These are phyloP conservation scores for Dissoconium aciculare DNA, from an alignment of 2,329 filamentous ascomycete species.

Conservation along the genomic window DNA sequence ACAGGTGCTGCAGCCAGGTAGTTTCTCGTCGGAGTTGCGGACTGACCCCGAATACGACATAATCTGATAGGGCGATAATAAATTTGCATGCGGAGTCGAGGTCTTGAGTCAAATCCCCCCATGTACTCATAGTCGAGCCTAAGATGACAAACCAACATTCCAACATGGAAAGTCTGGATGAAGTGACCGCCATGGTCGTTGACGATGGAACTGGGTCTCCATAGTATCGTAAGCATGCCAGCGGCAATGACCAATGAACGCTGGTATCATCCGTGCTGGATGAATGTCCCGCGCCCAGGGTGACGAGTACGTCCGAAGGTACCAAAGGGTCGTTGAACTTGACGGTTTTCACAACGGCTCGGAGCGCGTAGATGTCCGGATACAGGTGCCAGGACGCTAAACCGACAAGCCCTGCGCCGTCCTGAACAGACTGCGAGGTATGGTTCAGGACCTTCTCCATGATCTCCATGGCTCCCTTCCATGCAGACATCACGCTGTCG, in stretches of 20 bases:
- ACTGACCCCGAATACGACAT: not conserved
- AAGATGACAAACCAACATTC: not conserved
- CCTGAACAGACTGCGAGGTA: constrained; percentile 1
- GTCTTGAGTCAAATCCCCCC: not conserved
- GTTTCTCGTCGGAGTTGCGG: not conserved
- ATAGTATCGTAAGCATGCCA: constrained; percentile 1
- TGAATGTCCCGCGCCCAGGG: not conserved
- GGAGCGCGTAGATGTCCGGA: not conserved
- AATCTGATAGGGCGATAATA: not conserved
- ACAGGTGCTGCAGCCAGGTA: not conserved
- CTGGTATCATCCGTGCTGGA: not conserved
- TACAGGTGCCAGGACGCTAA: not conserved
- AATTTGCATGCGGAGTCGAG: not conserved
- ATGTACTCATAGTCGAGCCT: not conserved
- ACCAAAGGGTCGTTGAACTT: constrained; percentile 1
- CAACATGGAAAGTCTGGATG: not conserved
- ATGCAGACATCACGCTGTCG: not conserved
- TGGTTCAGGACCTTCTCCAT: constrained; percentile 1
- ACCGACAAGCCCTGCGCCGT: constrained; percentile 1
- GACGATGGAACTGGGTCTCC: not conserved
- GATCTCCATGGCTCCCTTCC: constrained; percentile 1
- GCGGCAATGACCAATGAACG: constrained; percentile 1
- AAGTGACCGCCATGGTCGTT: not conserved
- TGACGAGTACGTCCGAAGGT: not conserved
- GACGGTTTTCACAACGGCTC: not conserved